Evolutionary conservation across 2,329 filamentous ascomycete species (phyloP), one percentile per base, ranked within the genome.

Genomic region (Trichophyton verrucosum): DNA sequence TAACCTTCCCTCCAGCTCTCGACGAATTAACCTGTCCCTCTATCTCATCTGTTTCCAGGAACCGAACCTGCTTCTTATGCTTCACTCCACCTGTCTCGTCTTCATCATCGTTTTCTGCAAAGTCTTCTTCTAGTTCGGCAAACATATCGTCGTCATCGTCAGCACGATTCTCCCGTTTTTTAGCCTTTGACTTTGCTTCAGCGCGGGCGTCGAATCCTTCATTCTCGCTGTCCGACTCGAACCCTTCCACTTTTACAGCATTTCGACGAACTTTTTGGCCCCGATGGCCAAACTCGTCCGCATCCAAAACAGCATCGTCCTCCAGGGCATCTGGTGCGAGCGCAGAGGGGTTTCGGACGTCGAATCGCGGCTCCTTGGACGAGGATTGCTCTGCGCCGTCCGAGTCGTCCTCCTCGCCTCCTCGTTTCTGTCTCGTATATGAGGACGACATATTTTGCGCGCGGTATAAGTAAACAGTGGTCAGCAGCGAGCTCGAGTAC

Each of bases 171-270:
- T 71, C 66, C 30, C 65, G 66, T 47, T 67, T 66, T 20, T 65
- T 68, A 17, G 65, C 64, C 65, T 80, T 76, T 3, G 76, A 75
- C 64, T 82, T 82, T 61, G 81, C 81, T 62, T 86, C 84, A 4
- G 88, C 87, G 58, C 88, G 83, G 36, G 82, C 82, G 66, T 94
- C 83, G 72, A 96, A 95, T 51, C 88, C 91, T 70, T 97, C 94
- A 65, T 95, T 92, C 59, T 92, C 95, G 61, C 82, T 85, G 74
- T 99, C 94, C 8, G 88, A 94, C 67, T 97, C 92, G 76, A 97
- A 99, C 58, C 94, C 94, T 70, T 97, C 94, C 46, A 99, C 85
- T 69, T 97, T 96, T 60, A 99, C 89, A 0, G 92, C 94, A 66
- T 92, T 92, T 64, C 94, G 89, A 73, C 96, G 96, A 0, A 90